Conservation (phyloP, 2,329 filamentous ascomycete species). For the Blumeria graminis region DNA sequence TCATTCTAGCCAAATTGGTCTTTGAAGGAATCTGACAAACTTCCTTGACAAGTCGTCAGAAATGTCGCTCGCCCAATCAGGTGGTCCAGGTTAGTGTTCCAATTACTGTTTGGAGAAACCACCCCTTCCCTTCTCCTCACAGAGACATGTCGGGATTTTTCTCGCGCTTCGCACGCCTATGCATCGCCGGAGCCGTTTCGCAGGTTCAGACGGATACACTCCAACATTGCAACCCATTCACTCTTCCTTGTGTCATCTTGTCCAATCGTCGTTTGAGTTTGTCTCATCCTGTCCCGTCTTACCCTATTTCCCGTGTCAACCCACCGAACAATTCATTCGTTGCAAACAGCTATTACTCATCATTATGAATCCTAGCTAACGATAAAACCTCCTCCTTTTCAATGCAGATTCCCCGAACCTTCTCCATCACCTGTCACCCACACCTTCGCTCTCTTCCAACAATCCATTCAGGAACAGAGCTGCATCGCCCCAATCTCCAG, state of each 20-base stretch:
- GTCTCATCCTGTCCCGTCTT: neutral
- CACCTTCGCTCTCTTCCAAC: slow-evolving; percentile 36
- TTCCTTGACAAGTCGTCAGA: too few relatives aligned
- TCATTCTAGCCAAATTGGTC: too few relatives aligned
- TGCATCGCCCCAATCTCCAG: slow-evolving; percentile 25
- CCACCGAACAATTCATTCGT: neutral
- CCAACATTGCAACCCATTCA: neutral
- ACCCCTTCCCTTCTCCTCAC: too few relatives aligned
- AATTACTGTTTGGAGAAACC: too few relatives aligned
- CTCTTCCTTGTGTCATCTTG: neutral
- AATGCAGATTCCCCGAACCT: neutral
- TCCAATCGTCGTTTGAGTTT: neutral
- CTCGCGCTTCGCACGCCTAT: too few relatives aligned
- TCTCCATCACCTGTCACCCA: slow-evolving; percentile 33
- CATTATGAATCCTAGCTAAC: slow-evolving; percentile 7
- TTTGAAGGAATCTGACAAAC: too few relatives aligned
- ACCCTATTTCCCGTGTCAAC: neutral
- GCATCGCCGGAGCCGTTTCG: too few relatives aligned
- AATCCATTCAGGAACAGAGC: slow-evolving; percentile 60
- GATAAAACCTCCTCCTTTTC: slow-evolving; percentile 5
- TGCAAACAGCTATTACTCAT: neutral
- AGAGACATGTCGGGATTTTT: too few relatives aligned
- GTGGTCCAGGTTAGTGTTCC: too few relatives aligned
- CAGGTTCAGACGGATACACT: neutral
- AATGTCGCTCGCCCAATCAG: too few relatives aligned